Conservation (phyloP, 164 flowering plant genomes). For the Kalanchoe fedtschenkoi region DNA sequence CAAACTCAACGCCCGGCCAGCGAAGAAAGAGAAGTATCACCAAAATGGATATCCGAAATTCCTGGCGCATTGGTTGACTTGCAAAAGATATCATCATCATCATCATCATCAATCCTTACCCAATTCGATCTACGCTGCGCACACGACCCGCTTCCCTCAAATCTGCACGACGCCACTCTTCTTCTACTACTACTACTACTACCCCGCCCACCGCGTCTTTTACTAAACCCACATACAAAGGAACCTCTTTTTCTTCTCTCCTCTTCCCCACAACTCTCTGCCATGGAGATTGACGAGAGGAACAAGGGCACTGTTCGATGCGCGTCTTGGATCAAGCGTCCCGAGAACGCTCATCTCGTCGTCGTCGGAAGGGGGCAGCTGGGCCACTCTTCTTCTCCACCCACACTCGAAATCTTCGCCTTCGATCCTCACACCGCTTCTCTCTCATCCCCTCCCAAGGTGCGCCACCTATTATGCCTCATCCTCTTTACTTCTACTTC, state of each 20-base stretch:
- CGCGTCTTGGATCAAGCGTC: conserved; percentile 82
- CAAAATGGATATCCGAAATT: conserved; percentile 1
- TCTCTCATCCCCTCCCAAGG: conserved; percentile 74
- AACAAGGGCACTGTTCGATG: conserved; percentile 43
- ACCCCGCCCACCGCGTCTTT: neutral
- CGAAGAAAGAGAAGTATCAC: neutral
- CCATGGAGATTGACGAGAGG: conserved; percentile 28
- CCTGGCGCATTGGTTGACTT: neutral
- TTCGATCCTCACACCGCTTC: conserved; percentile 46
- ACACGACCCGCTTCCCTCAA: neutral
- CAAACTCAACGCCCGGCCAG: too few relatives aligned
- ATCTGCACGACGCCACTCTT: neutral
- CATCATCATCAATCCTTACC: too few relatives aligned
- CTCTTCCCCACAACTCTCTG: too few relatives aligned
- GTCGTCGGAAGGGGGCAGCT: conserved; percentile 42
- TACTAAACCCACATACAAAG: neutral
- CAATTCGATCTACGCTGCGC: neutral
- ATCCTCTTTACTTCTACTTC: neutral
- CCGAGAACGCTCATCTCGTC: conserved; percentile 54
- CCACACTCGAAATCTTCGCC: conserved; percentile 54
- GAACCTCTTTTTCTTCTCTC: too few relatives aligned
- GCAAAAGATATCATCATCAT: neutral
- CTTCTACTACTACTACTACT: neutral
- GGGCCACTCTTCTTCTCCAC: conserved; percentile 22
- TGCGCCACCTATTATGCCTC: conserved; percentile 13